These are phyloP conservation scores for Ophiostoma sp. DNA, from an alignment of 2,329 filamentous ascomycete species.

Conservation along the genomic window DNA sequence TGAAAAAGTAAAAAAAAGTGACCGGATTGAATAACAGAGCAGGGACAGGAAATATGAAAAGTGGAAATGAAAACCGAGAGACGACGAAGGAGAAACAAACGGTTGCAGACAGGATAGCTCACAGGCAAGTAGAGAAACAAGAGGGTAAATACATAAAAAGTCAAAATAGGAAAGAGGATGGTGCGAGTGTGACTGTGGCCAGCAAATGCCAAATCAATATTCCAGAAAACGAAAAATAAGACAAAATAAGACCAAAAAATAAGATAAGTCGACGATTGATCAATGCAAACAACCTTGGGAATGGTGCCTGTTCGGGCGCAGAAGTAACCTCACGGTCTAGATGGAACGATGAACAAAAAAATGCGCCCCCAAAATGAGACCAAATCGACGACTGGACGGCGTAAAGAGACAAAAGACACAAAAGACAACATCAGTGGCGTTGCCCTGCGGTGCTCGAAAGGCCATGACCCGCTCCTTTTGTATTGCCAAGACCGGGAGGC, in stretches of 20 bases:
- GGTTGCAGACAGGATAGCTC: neutral
- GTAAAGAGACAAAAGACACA: neutral
- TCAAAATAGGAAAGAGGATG: neutral
- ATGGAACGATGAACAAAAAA: neutral
- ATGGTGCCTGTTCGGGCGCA: neutral
- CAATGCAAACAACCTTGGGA: neutral
- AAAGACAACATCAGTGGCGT: neutral
- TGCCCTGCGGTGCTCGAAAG: neutral
- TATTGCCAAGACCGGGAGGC: conserved; percentile 24
- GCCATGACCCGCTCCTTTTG: conserved; percentile 18
- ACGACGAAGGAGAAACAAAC: neutral
- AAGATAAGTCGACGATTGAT: neutral
- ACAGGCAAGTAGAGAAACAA: neutral
- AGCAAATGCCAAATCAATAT: neutral
- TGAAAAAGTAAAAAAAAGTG: neutral
- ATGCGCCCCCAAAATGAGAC: neutral
- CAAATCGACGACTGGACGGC: neutral
- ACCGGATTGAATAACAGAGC: neutral
- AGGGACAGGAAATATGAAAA: neutral
- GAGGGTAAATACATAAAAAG: neutral
- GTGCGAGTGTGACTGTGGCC: neutral
- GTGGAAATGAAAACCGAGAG: neutral
- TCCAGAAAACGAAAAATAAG: neutral
- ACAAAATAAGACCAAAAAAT: neutral
- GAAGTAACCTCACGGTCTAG: neutral